These are phyloP conservation scores for Vigna nakashimae DNA, from an alignment of 306 rosid species.

Conservation along the genomic window DNA sequence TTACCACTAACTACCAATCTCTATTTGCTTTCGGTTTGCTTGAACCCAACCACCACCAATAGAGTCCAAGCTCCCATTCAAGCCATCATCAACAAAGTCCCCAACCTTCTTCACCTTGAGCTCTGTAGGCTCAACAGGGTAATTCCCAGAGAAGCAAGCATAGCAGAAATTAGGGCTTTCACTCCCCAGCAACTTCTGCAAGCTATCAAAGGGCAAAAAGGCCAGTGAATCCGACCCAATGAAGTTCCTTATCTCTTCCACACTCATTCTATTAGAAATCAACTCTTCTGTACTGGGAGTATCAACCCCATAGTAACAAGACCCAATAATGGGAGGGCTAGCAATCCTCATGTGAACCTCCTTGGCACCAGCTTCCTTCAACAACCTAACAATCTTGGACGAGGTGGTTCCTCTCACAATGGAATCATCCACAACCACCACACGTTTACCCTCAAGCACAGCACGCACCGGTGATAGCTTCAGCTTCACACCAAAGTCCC, in stretches of 20 bases:
- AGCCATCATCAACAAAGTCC: constrained; percentile 89
- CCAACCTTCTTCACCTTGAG: constrained; percentile 90
- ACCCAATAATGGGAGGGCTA: constrained; percentile 87
- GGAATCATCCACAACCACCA: constrained; percentile 97
- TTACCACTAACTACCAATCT: constrained; percentile 41
- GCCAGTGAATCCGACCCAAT: constrained; percentile 96
- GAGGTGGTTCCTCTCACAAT: constrained; percentile 96
- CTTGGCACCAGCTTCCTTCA: constrained; percentile 93
- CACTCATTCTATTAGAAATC: constrained; percentile 89
- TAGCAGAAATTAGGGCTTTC: constrained; percentile 73
- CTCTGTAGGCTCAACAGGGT: constrained; percentile 92
- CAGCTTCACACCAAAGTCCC: constrained; percentile 91
- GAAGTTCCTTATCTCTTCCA: constrained; percentile 79
- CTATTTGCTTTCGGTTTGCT: constrained; percentile 56
- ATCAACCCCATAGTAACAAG: constrained; percentile 96
- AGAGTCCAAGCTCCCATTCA: constrained; percentile 79
- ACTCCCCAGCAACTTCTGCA: constrained; percentile 58
- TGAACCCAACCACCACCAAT: constrained; percentile 91
- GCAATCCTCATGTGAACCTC: constrained; percentile 99
- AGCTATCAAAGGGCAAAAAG: constrained; percentile 76
- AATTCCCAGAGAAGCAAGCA: constrained; percentile 94
- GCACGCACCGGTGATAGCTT: constrained; percentile 85
- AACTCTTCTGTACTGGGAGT: constrained; percentile 95
- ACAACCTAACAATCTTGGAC: constrained; percentile 87
- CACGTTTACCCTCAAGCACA: constrained; percentile 91